Conservation (phyloP, 2,329 filamentous ascomycete species). For the Colletotrichum scovillei region DNA sequence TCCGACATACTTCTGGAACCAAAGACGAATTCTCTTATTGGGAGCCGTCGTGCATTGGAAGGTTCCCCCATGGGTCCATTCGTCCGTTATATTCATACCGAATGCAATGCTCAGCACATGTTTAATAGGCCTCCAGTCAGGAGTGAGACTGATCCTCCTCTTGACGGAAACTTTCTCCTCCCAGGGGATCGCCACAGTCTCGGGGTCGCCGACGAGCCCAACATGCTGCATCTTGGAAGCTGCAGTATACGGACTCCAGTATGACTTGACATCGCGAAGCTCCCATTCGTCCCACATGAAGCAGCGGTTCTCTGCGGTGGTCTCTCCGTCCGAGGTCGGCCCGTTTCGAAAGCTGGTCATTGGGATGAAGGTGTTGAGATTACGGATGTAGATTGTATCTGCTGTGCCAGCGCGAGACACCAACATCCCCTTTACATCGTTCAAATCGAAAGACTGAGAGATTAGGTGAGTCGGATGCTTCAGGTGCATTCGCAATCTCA, state of each 20-base stretch:
- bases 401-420: not conserved
- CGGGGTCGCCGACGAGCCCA: not conserved
- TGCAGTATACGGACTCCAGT: not conserved
- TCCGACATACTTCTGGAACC: not conserved
- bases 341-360: not conserved
- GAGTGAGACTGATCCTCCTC: not conserved
- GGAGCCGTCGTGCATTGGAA: not conserved
- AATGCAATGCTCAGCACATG: not conserved
- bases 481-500: not conserved
- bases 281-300: not conserved
- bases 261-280: not conserved
- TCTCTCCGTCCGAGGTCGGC: not conserved
- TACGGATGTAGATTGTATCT: not conserved
- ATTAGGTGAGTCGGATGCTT: not conserved
- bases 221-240: not conserved
- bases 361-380: not conserved
- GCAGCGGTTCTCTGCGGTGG: not conserved
- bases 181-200: not conserved
- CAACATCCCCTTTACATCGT: not conserved
- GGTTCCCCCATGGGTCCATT: not conserved
- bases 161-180: not conserved
- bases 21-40: not conserved
- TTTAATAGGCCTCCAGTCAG: not conserved
- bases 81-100: not conserved
- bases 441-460: not conserved